These are phyloP conservation scores for Actinomortierella wolfii DNA, from an alignment of 371 early-diverging fungal species.

Conservation along the genomic window DNA sequence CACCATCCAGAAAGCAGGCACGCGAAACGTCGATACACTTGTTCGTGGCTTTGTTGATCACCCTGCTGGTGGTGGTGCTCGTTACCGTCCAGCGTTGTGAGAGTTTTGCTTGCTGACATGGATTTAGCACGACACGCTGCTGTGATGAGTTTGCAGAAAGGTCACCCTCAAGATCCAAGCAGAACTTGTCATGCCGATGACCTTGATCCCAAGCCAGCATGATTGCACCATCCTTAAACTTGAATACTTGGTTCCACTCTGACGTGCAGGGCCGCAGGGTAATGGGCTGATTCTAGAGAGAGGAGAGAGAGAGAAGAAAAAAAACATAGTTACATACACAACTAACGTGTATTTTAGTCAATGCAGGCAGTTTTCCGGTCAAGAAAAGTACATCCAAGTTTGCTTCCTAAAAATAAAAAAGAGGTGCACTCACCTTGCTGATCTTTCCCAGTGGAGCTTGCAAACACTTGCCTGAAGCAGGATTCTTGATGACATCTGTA, in stretches of 20 bases:
- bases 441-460: slow-evolving; percentile 10
- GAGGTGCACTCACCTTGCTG: slow-evolving; percentile 33
- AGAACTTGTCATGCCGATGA: slow-evolving; percentile 22
- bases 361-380: no score
- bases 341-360: no score
- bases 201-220: slow-evolving; percentile 28
- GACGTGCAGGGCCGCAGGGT: slow-evolving; percentile 27
- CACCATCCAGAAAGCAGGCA: slow-evolving; percentile 14
- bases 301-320: no score
- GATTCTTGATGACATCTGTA: slow-evolving; percentile 31
- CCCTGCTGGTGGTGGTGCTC: slow-evolving; percentile 26
- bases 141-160: no score
- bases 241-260: slow-evolving; percentile 35
- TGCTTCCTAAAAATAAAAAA: no score
- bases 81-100: slow-evolving; percentile 9
- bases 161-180: slow-evolving; percentile 20
- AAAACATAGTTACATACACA: no score
- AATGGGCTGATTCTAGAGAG: slow-evolving; percentile 20
- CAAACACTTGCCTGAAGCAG: slow-evolving; percentile 26
- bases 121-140: slow-evolving; percentile 16
- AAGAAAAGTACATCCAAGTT: no score
- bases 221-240: slow-evolving; percentile 36
- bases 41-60: slow-evolving; percentile 20
- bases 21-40: slow-evolving; percentile 28
- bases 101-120: no score